Percentiles rank a stretch among this genome's conserved stretches.
phyloP scores from a whole-genome alignment of 1,139 yeast species.

The Pneumocystis sp. region DNA sequence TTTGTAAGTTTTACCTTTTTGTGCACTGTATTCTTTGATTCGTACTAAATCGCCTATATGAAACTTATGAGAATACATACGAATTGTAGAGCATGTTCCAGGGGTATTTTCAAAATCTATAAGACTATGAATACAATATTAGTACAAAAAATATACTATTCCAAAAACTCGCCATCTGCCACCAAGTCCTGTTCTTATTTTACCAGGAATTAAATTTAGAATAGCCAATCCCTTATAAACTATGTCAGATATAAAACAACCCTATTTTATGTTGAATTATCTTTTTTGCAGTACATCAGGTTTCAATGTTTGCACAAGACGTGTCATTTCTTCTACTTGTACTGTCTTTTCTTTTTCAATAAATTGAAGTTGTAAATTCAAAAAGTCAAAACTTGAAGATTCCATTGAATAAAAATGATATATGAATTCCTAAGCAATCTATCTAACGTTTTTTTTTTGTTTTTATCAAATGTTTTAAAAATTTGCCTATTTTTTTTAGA shows the following conservation, averaged over 20 bases:
- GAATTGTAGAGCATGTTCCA: not conserved
- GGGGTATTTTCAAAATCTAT: not conserved
- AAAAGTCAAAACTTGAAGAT: not conserved
- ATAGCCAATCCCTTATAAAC: not conserved
- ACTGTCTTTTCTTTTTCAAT: not conserved
- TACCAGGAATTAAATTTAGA: not conserved
- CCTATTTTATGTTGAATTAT: not conserved
- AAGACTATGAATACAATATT: not conserved
- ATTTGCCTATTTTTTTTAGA: too few species aligned
- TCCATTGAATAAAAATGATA: not conserved
- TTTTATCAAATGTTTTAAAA: too few species aligned
- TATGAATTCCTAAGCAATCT: not conserved
- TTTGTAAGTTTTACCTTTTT: not conserved
- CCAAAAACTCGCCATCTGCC: not conserved
- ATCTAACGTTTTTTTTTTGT: not conserved
- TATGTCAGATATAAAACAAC: not conserved
- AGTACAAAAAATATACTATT: not conserved
- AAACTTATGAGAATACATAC: constrained; percentile 5
- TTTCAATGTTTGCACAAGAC: not conserved
- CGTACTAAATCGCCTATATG: constrained; percentile 11
- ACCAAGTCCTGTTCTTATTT: not conserved
- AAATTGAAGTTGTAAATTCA: not conserved
- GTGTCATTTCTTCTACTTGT: not conserved
- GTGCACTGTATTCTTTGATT: constrained; percentile 5
- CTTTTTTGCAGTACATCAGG: not conserved